Evolutionary conservation across 2,329 filamentous ascomycete genomes (phyloP).

Genomic region (Sclerotinia minor): DNA sequence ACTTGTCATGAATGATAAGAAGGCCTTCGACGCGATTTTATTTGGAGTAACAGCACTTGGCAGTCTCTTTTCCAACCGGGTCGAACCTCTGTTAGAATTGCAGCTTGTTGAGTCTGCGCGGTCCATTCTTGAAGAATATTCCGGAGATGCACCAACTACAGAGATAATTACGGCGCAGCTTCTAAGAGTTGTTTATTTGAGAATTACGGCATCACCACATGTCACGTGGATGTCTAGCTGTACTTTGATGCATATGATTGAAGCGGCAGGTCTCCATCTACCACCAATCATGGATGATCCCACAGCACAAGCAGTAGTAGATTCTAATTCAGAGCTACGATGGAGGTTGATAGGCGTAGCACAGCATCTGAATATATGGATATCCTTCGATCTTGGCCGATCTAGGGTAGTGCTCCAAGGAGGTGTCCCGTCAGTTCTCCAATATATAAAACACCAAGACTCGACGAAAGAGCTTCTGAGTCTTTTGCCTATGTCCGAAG

Average conservation of each 20-base stretch:
- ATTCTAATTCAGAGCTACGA: conserved; percentile 11
- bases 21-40: conserved; percentile 42
- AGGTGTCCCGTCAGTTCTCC: neutral
- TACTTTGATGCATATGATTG: conserved; percentile 34
- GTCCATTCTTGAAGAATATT: conserved; percentile 26
- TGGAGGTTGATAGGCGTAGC: conserved; percentile 19
- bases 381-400: conserved; percentile 21
- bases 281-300: conserved; percentile 24
- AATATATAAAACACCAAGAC: conserved; percentile 7
- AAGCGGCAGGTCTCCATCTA: conserved; percentile 36
- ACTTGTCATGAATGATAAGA: conserved; percentile 29
- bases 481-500: conserved; percentile 20
- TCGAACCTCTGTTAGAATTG: conserved; percentile 35
- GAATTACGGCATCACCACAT: conserved; percentile 34
- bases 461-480: conserved; percentile 22
- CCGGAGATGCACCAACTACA: conserved; percentile 25
- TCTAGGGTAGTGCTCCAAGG: conserved; percentile 19
- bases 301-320: neutral
- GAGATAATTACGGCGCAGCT: conserved; percentile 34
- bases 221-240: conserved; percentile 35
- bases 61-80: conserved; percentile 39
- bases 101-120: conserved; percentile 32
- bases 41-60: conserved; percentile 41
- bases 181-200: conserved; percentile 33
- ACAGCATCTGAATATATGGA: conserved; percentile 22